Evolutionary conservation across 2,329 filamentous ascomycete genomes (phyloP).

Genomic region (Geosmithia flava): DNA sequence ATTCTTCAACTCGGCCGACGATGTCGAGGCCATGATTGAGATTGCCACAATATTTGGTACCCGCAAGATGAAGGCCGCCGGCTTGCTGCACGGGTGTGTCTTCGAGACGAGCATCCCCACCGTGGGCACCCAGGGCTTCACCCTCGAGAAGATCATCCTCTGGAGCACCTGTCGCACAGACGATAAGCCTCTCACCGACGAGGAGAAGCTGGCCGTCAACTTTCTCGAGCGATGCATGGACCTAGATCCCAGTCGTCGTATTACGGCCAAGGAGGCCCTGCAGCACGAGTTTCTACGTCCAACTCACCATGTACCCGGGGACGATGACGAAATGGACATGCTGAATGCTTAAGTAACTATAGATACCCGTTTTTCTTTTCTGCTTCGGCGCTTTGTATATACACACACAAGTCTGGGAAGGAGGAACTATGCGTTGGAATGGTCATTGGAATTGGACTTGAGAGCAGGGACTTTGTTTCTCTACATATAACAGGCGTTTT

Average conservation of each 20-base stretch:
- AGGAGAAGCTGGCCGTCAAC: constrained; percentile 60
- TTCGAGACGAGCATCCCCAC: constrained; percentile 91
- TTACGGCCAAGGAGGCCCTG: constrained; percentile 64
- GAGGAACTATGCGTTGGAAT: background rate
- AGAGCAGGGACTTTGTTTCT: too few species aligned
- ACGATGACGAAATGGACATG: constrained; percentile 45
- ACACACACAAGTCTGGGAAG: background rate
- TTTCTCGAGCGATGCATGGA: constrained; percentile 66
- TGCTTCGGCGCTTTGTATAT: background rate
- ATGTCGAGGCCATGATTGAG: constrained; percentile 94
- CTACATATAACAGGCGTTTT: too few species aligned
- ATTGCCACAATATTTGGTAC: constrained; percentile 90
- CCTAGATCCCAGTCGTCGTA: constrained; percentile 59
- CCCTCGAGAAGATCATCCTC: constrained; percentile 83
- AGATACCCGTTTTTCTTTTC: background rate
- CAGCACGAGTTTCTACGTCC: constrained; percentile 54
- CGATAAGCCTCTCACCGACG: constrained; percentile 40
- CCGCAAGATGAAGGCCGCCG: constrained; percentile 71
- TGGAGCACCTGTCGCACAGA: constrained; percentile 80
- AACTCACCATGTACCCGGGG: constrained; percentile 13
- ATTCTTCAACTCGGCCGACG: constrained; percentile 98
- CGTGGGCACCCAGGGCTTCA: constrained; percentile 74
- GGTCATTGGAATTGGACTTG: background rate
- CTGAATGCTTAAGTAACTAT: constrained; percentile 8
- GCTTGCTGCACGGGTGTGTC: constrained; percentile 76